Evolutionary conservation across 768 basidiomycete genomes (phyloP), one percentile per base, ranked within the genome.

Genomic region (Paxillus involutus): DNA sequence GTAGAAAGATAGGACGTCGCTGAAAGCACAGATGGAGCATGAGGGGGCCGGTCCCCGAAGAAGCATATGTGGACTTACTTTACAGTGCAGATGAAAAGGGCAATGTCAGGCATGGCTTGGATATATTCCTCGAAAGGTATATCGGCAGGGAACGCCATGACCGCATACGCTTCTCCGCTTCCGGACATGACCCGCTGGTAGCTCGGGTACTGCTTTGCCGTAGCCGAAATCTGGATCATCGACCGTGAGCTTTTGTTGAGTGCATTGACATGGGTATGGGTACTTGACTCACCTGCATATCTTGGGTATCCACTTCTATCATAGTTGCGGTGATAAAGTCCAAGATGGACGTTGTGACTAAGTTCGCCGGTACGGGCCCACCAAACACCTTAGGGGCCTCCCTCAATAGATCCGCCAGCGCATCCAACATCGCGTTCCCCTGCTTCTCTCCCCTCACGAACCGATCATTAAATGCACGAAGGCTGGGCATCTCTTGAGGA

Each of bases 81-180:
- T 46, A 57, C 63, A 29, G 71, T 68, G 29, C 70, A 63, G 26
- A 74, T 66, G 55, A 68, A 71, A 12, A 62, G 51, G 11, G 62
- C 62, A 17, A 74, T 58, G 36, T 75, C 73, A 0, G 75, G 76
- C 36, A 78, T 57, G 16, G 69, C 67, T 51, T 77, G 76, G 19
- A 72, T 62, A 44, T 75, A 77, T 4, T 63, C 53, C 26, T 57
- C 53, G 13, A 75, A 32, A 3, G 72, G 70, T 9, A 75, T 47
- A 4, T 67, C 61, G 5, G 53, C 39, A 6, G 72, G 68, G 51
- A 76, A 80, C 11, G 70, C 64, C 61, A 74, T 70, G 46, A 73
- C 60, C 3, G 60, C 59, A 40, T 71, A 79, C 0, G 72, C 64
- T 47, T 76, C 72, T 0, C 65, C 59, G 10, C 67, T 59, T 0